These are phyloP conservation scores for Peltaster fructicola DNA, from an alignment of 2,329 filamentous ascomycete species.

Conservation along the genomic window DNA sequence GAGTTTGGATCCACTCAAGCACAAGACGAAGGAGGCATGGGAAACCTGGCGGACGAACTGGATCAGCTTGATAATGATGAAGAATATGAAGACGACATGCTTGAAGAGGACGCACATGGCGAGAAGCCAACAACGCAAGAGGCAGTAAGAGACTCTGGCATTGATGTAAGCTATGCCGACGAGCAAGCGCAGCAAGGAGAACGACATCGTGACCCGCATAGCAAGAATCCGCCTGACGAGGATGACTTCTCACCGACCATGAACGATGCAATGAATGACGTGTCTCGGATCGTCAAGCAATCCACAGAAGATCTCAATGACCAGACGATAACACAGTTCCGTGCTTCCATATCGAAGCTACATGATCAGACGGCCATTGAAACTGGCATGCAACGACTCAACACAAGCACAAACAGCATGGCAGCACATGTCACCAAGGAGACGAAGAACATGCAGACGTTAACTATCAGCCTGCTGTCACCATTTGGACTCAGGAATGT, in stretches of 20 bases:
- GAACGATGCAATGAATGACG: constrained; percentile 48
- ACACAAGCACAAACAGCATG: constrained; percentile 25
- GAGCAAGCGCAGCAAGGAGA: too few relatives aligned
- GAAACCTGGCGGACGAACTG: constrained; percentile 66
- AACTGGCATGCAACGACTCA: constrained; percentile 16
- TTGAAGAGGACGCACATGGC: constrained; percentile 7
- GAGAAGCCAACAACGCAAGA: constrained; percentile 3
- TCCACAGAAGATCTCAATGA: too few relatives aligned
- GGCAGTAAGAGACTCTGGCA: constrained; percentile 27
- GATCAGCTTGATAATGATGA: constrained; percentile 26
- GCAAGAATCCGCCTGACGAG: too few relatives aligned
- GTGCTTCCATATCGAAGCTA: too few relatives aligned
- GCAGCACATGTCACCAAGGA: constrained; percentile 60
- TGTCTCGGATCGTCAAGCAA: too few relatives aligned
- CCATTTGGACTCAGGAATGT: constrained; percentile 47
- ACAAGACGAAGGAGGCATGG: constrained; percentile 39
- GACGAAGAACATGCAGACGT: constrained; percentile 54
- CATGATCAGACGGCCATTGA: constrained; percentile 19
- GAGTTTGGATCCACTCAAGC: constrained; percentile 10
- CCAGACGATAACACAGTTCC: too few relatives aligned
- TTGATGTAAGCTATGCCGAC: constrained; percentile 26
- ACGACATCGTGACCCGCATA: too few relatives aligned
- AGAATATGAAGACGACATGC: constrained; percentile 13
- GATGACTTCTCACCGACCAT: constrained; percentile 32
- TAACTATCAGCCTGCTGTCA: constrained; percentile 50